Evolutionary conservation across 129 eudicot genomes (phyloP), one percentile per base, ranked within the genome.

Genomic region (Artemisia annua): DNA sequence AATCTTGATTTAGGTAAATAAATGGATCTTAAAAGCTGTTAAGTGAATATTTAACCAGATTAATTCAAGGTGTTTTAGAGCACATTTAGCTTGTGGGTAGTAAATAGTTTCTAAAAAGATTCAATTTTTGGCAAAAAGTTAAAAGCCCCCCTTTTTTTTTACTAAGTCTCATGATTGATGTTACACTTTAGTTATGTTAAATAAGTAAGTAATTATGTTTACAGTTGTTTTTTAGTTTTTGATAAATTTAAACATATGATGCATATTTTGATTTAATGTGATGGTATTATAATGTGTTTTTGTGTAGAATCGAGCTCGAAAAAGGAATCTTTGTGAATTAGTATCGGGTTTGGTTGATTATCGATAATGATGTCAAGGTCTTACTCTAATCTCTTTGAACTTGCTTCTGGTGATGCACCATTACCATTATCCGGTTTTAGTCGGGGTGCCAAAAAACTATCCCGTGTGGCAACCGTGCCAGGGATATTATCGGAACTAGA

Each of bases 351-450:
- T 63, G n/a, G n/a, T n/a, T n/a, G n/a, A n/a, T 26, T 59, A 32
- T 62, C n/a, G 55, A 84, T 74, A 77, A 92, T 92, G 97, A 89
- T 76, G 66, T 92, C 97, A 2, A 83, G 96, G 51, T 92, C 97
- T 48, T 92, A 89, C 77, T 79, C 91, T 18, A 92, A 92, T 83
- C 86, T 92, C 13, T 79, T 92, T 48, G 97, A 89, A 70, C 96
- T 92, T 53, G 85, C 94, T 13, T 87, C 97, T 16, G 87, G 93
- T 56, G 84, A 89, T 16, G 79, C 83, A 69, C 93, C 97, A 48
- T 78, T 78, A 78, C 77, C 82, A 44, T 54, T 61, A 17, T 78
- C 82, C 0, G 79, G 85, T 32, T 88, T 89, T 75, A 58, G 79
- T 55, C 86, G 96, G 8, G 79, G 78, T 3, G 89, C 82, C 8